These are phyloP conservation scores for Leptodontidium sp. DNA, from an alignment of 2,329 filamentous ascomycete species.

Conservation along the genomic window DNA sequence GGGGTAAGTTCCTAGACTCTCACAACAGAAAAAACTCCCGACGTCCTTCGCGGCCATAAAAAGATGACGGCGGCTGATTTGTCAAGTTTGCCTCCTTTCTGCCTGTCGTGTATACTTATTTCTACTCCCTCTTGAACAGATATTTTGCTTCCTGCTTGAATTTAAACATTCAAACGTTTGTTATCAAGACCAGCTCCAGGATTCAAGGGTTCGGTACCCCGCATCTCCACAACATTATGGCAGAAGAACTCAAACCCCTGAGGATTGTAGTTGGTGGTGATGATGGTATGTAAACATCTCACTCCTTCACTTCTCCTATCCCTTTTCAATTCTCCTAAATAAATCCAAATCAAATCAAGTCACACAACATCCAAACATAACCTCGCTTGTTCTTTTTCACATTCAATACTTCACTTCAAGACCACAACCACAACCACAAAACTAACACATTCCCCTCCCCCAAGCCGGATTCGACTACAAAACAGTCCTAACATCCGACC, in stretches of 20 bases:
- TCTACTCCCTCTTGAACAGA: not conserved
- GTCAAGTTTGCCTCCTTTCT: not conserved
- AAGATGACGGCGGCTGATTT: constrained; percentile 5
- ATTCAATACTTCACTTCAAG: not conserved
- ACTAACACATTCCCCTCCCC: constrained; percentile 10
- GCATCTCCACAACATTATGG: constrained; percentile 27
- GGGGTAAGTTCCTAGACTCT: constrained; percentile 4
- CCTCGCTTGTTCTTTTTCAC: not conserved
- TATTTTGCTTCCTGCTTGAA: no score
- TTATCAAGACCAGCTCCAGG: no score
- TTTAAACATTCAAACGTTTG: no score
- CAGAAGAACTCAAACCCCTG: constrained; percentile 44
- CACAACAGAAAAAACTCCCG: not conserved
- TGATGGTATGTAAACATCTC: constrained; percentile 37
- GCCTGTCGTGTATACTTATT: not conserved
- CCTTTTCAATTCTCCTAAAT: not conserved
- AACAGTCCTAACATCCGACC: constrained; percentile 76
- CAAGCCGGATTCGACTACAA: constrained; percentile 75
- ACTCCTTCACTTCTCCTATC: not conserved
- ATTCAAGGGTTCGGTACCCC: constrained; percentile 26
- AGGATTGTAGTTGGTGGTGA: constrained; percentile 71
- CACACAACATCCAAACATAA: not conserved
- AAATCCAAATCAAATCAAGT: not conserved
- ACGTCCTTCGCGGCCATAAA: not conserved
- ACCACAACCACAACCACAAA: not conserved